Conservation (phyloP, 495 filamentous ascomycete genomes). For the Penicillium simplicissimum region DNA sequence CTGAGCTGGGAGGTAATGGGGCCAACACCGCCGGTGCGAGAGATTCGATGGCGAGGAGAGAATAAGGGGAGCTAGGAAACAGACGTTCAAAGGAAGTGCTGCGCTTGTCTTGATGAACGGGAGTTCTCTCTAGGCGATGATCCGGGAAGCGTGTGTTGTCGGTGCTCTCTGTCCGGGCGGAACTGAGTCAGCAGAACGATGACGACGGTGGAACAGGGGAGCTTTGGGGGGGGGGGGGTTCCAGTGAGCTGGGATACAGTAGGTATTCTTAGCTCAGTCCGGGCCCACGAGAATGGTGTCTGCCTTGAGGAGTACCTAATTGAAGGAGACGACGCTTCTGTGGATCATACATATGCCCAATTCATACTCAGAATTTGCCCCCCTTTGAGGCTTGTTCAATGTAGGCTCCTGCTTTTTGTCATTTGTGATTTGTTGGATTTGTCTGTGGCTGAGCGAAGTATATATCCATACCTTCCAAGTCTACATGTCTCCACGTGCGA, state of each 20-base stretch:
- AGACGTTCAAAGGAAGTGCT: background rate
- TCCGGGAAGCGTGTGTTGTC: slow-evolving; percentile 1
- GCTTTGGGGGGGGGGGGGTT: slow-evolving; percentile 7
- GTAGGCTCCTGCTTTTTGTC: slow-evolving; percentile 13
- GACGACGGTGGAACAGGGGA: slow-evolving; percentile 21
- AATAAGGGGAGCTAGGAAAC: background rate
- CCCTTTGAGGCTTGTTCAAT: background rate
- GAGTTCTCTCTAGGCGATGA: slow-evolving; percentile 7
- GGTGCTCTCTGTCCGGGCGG: slow-evolving; percentile 18
- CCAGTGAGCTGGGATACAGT: slow-evolving; percentile 11
- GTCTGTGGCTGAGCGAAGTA: slow-evolving; percentile 4
- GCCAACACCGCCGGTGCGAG: slow-evolving; percentile 4
- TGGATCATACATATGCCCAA: background rate
- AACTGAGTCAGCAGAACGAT: slow-evolving; percentile 30
- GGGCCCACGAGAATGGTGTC: slow-evolving; percentile 1
- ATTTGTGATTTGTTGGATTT: slow-evolving; percentile 6
- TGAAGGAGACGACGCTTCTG: background rate
- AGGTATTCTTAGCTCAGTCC: slow-evolving; percentile 17
- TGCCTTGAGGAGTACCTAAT: slow-evolving; percentile 17
- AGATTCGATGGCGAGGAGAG: background rate
- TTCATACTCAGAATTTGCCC: background rate
- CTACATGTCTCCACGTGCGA: background rate
- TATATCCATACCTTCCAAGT: background rate
- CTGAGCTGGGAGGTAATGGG: slow-evolving; percentile 14
- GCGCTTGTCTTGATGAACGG: slow-evolving; percentile 5